phyloP scores from a whole-genome alignment of 495 filamentous ascomycete genomes.

The Penicillium lagena region DNA sequence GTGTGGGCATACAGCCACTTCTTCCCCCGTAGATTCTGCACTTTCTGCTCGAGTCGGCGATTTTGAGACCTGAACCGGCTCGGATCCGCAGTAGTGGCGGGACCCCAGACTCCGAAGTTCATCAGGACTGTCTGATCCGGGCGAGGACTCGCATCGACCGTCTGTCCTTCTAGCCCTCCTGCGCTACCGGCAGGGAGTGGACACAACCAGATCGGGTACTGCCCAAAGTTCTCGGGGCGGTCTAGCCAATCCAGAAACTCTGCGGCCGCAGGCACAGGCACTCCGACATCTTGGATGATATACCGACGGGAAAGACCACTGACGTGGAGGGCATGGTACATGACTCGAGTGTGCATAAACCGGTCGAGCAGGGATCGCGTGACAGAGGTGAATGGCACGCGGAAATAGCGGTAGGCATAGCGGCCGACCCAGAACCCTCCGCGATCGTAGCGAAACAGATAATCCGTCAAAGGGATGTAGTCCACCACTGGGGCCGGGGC shows the following conservation, averaged over 20 bases:
- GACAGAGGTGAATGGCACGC: slow-evolving; percentile 45
- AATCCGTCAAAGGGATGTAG: slow-evolving; percentile 48
- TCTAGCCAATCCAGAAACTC: slow-evolving; percentile 44
- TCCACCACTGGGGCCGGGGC: slow-evolving; percentile 15
- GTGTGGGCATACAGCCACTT: slow-evolving; percentile 55
- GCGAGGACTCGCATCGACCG: slow-evolving; percentile 18
- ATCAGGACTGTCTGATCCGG: slow-evolving; percentile 26
- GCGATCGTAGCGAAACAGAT: slow-evolving; percentile 59
- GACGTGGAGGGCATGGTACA: slow-evolving; percentile 51
- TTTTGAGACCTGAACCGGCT: slow-evolving; percentile 49
- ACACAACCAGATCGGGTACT: slow-evolving; percentile 57
- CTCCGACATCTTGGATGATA: slow-evolving; percentile 52
- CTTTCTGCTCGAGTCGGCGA: slow-evolving; percentile 55
- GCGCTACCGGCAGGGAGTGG: slow-evolving; percentile 20
- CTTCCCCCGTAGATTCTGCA: slow-evolving; percentile 59
- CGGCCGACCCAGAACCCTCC: slow-evolving; percentile 53
- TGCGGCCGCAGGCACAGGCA: slow-evolving; percentile 39
- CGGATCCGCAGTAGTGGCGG: slow-evolving; percentile 11
- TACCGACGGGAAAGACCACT: slow-evolving; percentile 40
- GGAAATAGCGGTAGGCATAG: slow-evolving; percentile 49
- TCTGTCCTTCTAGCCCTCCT: slow-evolving; percentile 5
- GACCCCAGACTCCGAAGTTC: slow-evolving; percentile 52
- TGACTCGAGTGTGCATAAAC: slow-evolving; percentile 48
- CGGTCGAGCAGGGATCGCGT: slow-evolving; percentile 47
- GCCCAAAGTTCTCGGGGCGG: slow-evolving; percentile 31